Evolutionary conservation across 495 filamentous ascomycete species (phyloP).

Genomic region (Neurospora sp.): DNA sequence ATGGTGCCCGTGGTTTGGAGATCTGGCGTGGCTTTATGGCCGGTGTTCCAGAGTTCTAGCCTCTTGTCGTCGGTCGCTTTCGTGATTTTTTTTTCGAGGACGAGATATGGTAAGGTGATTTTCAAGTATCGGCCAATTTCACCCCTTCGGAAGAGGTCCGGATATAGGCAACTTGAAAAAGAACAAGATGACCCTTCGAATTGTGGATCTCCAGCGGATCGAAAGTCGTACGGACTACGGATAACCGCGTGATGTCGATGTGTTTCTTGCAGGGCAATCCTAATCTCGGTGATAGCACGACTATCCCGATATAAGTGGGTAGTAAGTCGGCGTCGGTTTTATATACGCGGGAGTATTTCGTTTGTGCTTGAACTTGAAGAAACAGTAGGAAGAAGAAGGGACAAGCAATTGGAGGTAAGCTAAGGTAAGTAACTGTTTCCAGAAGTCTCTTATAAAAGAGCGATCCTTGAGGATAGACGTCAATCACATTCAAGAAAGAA

Average conservation of each 20-base stretch:
- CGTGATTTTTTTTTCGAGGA: background rate
- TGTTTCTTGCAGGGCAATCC: background rate
- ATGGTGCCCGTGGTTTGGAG: background rate
- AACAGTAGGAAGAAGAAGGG: background rate
- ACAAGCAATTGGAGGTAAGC: background rate
- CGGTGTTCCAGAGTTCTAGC: background rate
- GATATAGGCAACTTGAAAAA: background rate
- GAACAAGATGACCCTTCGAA: background rate
- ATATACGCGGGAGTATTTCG: background rate
- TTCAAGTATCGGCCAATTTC: background rate
- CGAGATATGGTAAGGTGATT: background rate
- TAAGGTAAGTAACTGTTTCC: background rate
- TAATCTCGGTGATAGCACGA: background rate
- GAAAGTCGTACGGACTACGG: background rate
- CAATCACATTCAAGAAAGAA: background rate
- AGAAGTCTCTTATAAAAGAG: background rate
- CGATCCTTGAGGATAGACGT: background rate
- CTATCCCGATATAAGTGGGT: background rate
- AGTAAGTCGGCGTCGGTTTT: background rate
- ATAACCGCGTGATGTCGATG: background rate
- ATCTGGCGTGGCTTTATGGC: background rate
- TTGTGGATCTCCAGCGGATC: background rate
- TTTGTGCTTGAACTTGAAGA: background rate
- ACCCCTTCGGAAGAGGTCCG: background rate
- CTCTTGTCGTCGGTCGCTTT: background rate